Evolutionary conservation across 164 flowering plant species (phyloP).

Genomic region (Euptelea pleiosperma): DNA sequence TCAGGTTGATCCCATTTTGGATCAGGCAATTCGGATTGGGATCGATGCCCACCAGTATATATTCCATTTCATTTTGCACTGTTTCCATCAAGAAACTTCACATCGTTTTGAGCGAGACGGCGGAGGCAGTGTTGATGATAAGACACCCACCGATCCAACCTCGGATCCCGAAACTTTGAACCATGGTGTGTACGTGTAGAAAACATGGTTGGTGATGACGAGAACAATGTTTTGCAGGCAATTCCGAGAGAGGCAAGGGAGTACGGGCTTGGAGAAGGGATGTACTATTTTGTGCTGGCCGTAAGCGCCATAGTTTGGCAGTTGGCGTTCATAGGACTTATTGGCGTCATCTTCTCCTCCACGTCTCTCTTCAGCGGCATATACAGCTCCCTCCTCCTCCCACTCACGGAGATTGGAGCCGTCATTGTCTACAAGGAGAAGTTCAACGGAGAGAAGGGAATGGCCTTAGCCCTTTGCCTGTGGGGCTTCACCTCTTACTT

Average conservation of each 20-base stretch:
- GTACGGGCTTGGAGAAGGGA: slow-evolving; percentile 13
- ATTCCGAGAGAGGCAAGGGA: slow-evolving; percentile 20
- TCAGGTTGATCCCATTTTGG: too few species aligned
- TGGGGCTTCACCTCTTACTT: slow-evolving; percentile 25
- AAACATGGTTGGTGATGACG: too few species aligned
- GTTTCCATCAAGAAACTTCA: too few species aligned
- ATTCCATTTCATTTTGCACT: too few species aligned
- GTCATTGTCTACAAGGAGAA: slow-evolving; percentile 12
- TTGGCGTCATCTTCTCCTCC: slow-evolving; percentile 12
- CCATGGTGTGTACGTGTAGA: too few species aligned
- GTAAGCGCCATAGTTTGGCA: background rate
- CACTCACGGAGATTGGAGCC: slow-evolving; percentile 8
- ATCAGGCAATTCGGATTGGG: too few species aligned
- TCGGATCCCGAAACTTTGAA: too few species aligned
- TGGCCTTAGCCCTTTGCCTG: slow-evolving; percentile 19
- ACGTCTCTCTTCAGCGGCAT: slow-evolving; percentile 13
- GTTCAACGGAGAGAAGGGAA: slow-evolving; percentile 19
- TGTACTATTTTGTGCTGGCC: slow-evolving; percentile 7
- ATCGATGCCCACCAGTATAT: too few species aligned
- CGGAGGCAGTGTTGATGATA: too few species aligned
- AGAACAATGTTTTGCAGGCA: slow-evolving; percentile 16
- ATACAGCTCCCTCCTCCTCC: background rate
- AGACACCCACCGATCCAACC: too few species aligned
- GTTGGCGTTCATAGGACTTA: background rate
- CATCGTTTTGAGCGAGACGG: too few species aligned